Base-by-base conservation (phyloP, 129 eudicot genomes). In the Pittosporum tobira region DNA sequence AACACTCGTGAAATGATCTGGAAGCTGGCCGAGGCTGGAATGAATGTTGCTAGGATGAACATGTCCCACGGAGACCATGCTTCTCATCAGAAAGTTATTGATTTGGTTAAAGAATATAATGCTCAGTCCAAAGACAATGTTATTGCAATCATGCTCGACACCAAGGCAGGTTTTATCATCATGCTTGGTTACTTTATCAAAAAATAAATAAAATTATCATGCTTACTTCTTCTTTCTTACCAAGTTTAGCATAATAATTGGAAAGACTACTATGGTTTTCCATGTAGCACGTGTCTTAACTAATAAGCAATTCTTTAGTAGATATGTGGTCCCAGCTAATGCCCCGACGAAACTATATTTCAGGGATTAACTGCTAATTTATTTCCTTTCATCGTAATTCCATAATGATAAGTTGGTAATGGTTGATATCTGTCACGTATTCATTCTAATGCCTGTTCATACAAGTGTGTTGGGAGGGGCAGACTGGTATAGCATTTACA, bases 31-130 rank as follows among this genome's bases (percentile, higher is more conserved):
- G 95, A 90, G 82, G 85, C 95, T 45, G 97, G 97, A 46, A 90
- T 90, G 97, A 90, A 90, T 71, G 95, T 90, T 62, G 97, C 97
- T 55, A 84, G 97, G 37, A 64, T 90, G 43, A 90, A 90, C 65
- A 90, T 90, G 97, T 90, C 97, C 20, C 97, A 90, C 61, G 97
- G 97, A 71, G 97, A 89, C 58, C 97, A 89, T 80, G 83, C 95
- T 63, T 89, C 97, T 24, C 97, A 90, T 65, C 95, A 91, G 68
- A 86, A 86, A 67, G 95, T 91, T 27, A 87, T 91, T 48, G 98
- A 91, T 68, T 75, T 91, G 79, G 95, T 91, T 57, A 86, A 86
- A 66, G 98, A 86, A 65, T 90, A 90, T 74, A 91, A 91, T 72
- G 84, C 95, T 65, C 94, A 86, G 65, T 56, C 73, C 8, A 86